Percentiles rank a stretch among this genome's conserved stretches.
Conservation (phyloP, 306 rosid genomes). For the Senna siamea region DNA sequence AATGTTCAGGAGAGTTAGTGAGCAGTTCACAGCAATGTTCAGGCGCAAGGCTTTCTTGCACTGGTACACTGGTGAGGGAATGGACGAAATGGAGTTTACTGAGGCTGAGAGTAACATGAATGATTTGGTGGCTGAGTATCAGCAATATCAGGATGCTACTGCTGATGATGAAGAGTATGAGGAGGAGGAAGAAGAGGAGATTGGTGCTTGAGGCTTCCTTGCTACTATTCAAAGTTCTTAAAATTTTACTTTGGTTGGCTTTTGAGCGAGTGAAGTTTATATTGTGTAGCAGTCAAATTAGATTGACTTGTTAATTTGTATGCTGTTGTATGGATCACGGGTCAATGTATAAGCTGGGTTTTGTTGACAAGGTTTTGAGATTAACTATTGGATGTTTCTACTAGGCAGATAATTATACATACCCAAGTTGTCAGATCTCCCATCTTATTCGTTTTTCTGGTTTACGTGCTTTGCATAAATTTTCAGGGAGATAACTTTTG, state of each 20-base stretch:
- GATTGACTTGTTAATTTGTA: conserved; percentile 49
- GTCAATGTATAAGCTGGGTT: conserved; percentile 40
- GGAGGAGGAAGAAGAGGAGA: conserved; percentile 50
- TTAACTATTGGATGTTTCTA: conserved; percentile 43
- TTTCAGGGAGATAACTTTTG: too few species aligned
- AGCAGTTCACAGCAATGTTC: conserved; percentile 64
- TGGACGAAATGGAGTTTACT: conserved; percentile 63
- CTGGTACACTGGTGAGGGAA: conserved; percentile 64
- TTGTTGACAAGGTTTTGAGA: conserved; percentile 47
- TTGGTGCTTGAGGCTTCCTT: conserved; percentile 35
- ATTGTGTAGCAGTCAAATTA: conserved; percentile 49
- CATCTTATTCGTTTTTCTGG: not conserved
- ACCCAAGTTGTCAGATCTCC: not conserved
- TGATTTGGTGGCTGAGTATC: conserved; percentile 60
- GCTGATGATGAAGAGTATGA: conserved; percentile 55
- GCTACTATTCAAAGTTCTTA: conserved; percentile 37
- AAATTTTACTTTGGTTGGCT: conserved; percentile 43
- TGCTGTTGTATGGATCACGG: conserved; percentile 35
- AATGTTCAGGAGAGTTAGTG: conserved; percentile 62
- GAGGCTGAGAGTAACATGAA: conserved; percentile 66
- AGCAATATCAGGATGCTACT: conserved; percentile 60
- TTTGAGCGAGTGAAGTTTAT: conserved; percentile 43
- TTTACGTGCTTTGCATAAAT: not conserved
- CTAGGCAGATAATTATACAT: conserved; percentile 30
- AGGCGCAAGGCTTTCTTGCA: conserved; percentile 69